phyloP scores from a whole-genome alignment of 495 filamentous ascomycete species.

The Cercophora scortea region DNA sequence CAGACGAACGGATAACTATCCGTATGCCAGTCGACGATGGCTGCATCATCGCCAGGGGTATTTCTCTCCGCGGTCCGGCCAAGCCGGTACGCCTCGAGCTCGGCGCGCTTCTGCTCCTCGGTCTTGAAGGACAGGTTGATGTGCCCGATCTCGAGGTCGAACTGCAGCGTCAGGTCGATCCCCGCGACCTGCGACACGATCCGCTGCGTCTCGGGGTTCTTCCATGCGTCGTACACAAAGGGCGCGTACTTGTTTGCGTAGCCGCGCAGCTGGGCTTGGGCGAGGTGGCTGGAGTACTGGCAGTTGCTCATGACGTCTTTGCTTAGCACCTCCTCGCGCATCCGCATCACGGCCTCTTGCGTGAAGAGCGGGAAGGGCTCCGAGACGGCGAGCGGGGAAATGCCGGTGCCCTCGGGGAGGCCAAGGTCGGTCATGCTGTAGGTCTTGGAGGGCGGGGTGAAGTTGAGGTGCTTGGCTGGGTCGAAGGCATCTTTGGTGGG shows the following conservation, averaged over 20 bases:
- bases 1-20: constrained; percentile 75
- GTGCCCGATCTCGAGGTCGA: constrained; percentile 69
- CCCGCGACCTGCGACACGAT: constrained; percentile 66
- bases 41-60: constrained; percentile 38
- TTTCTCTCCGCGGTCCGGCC: too few species aligned
- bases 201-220: constrained; percentile 51
- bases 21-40: constrained; percentile 63
- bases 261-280: constrained; percentile 59
- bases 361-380: constrained; percentile 71
- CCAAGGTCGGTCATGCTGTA: constrained; percentile 56
- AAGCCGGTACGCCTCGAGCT: not conserved
- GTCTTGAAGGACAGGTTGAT: constrained; percentile 59
- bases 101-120: constrained; percentile 33
- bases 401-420: constrained; percentile 44
- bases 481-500: constrained; percentile 2
- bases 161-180: constrained; percentile 60
- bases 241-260: constrained; percentile 53
- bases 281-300: constrained; percentile 55
- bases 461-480: constrained; percentile 48
- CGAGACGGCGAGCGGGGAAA: constrained; percentile 61
- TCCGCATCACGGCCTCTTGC: constrained; percentile 53
- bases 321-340: constrained; percentile 59
- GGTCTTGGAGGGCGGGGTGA: constrained; percentile 41
- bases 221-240: constrained; percentile 68
- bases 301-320: constrained; percentile 58